Evolutionary conservation across 148 eudicot genomes (phyloP).

Genomic region (Heliamphora exappendiculata): DNA sequence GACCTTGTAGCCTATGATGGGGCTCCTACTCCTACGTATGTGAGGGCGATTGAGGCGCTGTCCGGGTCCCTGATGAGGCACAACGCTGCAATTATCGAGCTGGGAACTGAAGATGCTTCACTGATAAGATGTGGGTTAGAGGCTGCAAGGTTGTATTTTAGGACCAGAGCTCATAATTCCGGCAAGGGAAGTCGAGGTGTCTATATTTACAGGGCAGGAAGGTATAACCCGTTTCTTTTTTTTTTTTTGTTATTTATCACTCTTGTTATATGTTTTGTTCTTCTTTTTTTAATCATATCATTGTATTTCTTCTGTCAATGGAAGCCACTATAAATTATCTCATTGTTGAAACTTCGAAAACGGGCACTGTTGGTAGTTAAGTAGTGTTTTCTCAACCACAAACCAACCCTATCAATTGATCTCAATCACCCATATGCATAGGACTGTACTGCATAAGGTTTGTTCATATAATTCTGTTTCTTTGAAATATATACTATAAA

Average conservation of each 20-base stretch:
- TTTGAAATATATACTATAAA: no score
- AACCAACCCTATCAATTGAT: no score
- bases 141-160: constrained; percentile 53
- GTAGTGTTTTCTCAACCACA: no score
- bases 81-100: constrained; percentile 67
- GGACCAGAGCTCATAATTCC: constrained; percentile 31
- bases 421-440: no score
- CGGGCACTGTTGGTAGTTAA: no score
- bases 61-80: constrained; percentile 58
- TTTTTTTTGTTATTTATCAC: neutral
- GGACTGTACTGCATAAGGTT: no score
- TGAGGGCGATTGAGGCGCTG: constrained; percentile 61
- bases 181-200: constrained; percentile 43
- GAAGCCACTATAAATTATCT: neutral
- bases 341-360: no score
- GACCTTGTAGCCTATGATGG: constrained; percentile 64
- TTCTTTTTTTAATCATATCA: no score
- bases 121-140: constrained; percentile 69
- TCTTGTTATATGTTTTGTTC: neutral
- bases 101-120: constrained; percentile 55
- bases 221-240: constrained; percentile 28
- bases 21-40: constrained; percentile 36
- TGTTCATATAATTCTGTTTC: neutral
- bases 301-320: no score
- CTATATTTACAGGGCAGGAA: constrained; percentile 72